Percentiles rank a stretch among this genome's conserved stretches.
Evolutionary conservation across 176 grass and related monocot genomes (phyloP).

Genomic region (Musa acuminata): DNA sequence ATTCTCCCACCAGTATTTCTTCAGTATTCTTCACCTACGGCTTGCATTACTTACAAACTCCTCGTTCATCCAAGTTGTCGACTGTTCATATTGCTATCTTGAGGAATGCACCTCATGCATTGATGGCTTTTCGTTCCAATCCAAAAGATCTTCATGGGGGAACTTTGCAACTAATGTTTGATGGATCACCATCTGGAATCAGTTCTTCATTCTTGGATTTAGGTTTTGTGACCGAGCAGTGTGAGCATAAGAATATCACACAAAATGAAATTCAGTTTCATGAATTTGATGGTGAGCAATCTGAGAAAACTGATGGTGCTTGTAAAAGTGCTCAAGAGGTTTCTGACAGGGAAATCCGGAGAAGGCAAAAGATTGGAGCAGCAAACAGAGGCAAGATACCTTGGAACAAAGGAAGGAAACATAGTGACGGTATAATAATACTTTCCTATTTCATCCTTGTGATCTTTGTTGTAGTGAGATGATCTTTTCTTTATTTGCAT

Average conservation of each 20-base stretch:
- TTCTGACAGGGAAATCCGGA: constrained; percentile 50
- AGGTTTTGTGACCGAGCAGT: background rate
- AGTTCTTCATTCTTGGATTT: background rate
- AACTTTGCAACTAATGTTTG: background rate
- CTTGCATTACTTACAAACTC: background rate
- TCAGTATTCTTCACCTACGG: background rate
- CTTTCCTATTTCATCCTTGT: background rate
- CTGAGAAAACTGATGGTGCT: background rate
- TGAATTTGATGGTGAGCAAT: background rate
- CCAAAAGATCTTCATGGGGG: background rate
- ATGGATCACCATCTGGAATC: background rate
- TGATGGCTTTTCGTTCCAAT: background rate
- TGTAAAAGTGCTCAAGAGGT: constrained; percentile 8
- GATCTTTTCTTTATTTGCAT: constrained; percentile 10
- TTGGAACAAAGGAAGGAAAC: constrained; percentile 69
- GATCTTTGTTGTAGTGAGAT: background rate
- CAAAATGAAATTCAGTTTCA: background rate
- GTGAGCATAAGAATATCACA: background rate
- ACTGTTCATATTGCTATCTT: background rate
- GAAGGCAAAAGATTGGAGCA: constrained; percentile 69
- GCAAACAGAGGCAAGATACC: constrained; percentile 66
- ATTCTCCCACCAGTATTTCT: constrained; percentile 5
- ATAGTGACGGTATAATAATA: constrained; percentile 37
- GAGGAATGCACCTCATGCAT: background rate
- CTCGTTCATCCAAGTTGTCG: background rate